Evolutionary conservation across 2,329 filamentous ascomycete species (phyloP).

Genomic region (Xylariaceae sp.): DNA sequence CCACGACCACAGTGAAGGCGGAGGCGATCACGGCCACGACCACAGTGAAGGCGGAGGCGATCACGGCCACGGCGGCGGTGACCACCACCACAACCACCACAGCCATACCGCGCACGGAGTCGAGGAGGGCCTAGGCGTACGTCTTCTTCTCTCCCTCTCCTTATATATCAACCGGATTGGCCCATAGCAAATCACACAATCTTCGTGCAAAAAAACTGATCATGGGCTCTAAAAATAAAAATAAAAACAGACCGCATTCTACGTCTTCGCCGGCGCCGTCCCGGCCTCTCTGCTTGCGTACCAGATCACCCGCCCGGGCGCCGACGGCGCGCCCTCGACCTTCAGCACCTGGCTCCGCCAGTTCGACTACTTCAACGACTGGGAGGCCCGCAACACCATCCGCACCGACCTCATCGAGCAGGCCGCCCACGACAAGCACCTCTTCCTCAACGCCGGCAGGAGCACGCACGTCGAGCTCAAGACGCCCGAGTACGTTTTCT

Average conservation of each 20-base stretch:
- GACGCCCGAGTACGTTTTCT: slow-evolving; percentile 50
- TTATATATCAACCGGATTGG: not conserved
- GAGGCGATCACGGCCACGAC: too few species aligned
- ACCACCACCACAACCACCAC: too few species aligned
- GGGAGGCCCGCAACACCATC: slow-evolving; percentile 48
- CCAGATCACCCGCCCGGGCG: slow-evolving; percentile 42
- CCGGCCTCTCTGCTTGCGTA: slow-evolving; percentile 42
- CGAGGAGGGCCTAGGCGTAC: slow-evolving; percentile 53
- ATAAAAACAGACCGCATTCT: slow-evolving; percentile 49
- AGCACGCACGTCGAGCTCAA: slow-evolving; percentile 46
- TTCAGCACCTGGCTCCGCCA: slow-evolving; percentile 42
- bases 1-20: too few species aligned
- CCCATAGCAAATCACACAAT: too few species aligned
- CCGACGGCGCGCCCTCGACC: slow-evolving; percentile 45
- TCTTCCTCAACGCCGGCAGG: slow-evolving; percentile 44
- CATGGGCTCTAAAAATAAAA: too few species aligned
- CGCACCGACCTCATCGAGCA: slow-evolving; percentile 49
- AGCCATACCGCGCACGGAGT: slow-evolving; percentile 34
- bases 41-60: too few species aligned
- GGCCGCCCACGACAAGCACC: slow-evolving; percentile 52
- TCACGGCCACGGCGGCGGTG: too few species aligned
- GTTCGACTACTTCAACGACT: slow-evolving; percentile 43
- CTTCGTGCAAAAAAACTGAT: too few species aligned
- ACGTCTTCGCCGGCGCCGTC: slow-evolving; percentile 40
- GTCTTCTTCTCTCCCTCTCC: slow-evolving; percentile 23